Base-by-base conservation (phyloP, 345 rosid species). In the Hibiscus trionum region DNA sequence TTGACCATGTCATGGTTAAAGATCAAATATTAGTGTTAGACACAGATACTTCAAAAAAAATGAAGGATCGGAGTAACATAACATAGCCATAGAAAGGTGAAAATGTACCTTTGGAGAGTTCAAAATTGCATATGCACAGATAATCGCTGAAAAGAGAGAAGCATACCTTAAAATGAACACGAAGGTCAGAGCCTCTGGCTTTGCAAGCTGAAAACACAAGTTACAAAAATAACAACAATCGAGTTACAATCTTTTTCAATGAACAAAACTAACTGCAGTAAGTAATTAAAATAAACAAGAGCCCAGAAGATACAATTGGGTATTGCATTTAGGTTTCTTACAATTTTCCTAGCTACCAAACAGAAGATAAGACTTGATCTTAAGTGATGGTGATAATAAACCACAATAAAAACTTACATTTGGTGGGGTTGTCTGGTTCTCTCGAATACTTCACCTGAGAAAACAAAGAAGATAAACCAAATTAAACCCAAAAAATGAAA, bases 101-200 rank as follows among this genome's bases (percentile, higher is more conserved):
- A 31, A 29, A 66, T 14, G 52, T 14, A 66, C 2, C 44, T 44
- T 21, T 31, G 33, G 33, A 31, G 5, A 31, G 8, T 12, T 66
- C 12, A 33, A 50, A 0, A 14, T 16, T 31, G 33, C 33, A 31
- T 31, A 31, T 7, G 14, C 39, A 53, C 44, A 53, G 5, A 52
- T 9, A 69, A 29, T 68, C 39, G 16, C 33, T 2, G 7, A 60
- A 50, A 15, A 44, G 5, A 31, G 0, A 69, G 31, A n/a, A 29
- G 5, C 73, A 53, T 78, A 90, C 91, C 96, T 91, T 91, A 73
- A 91, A 87, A 68, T 91, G 97, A 65, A 86, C 91, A 78, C 91
- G 86, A 60, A 91, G 93, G 68, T 85, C 91, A 35, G 86, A 85
- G n/a, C 93, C 93, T 77, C 86, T 77, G 12, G 97, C 88, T 82